phyloP scores from a whole-genome alignment of 1,284 basidiomycete genomes.

The Rhodofomes roseus region DNA sequence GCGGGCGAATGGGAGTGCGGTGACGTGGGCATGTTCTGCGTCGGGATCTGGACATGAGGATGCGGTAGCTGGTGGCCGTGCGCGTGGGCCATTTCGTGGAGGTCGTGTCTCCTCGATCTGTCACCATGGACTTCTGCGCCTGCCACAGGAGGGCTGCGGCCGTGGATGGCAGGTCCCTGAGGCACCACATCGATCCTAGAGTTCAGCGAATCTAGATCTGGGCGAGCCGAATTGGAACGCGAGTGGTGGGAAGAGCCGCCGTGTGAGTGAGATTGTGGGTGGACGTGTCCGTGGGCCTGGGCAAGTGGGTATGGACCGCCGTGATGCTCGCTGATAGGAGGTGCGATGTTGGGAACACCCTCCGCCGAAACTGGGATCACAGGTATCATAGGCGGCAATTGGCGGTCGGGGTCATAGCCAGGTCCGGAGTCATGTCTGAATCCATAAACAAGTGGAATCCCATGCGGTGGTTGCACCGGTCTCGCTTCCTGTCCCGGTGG shows the following conservation, averaged over 20 bases:
- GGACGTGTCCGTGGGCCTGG: conserved; percentile 30
- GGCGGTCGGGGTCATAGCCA: conserved; percentile 38
- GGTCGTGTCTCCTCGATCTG: conserved; percentile 19
- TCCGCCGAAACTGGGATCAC: conserved; percentile 31
- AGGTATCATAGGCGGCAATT: conserved; percentile 46
- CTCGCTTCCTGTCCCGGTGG: conserved; percentile 20
- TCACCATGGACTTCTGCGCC: conserved; percentile 15
- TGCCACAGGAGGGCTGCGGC: conserved; percentile 24
- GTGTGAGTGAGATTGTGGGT: conserved; percentile 36
- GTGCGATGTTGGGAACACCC: conserved; percentile 33
- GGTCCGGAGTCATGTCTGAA: conserved; percentile 35
- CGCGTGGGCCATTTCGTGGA: conserved; percentile 17
- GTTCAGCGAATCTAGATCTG: conserved; percentile 20
- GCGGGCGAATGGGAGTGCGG: conserved; percentile 21
- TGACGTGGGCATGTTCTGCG: conserved; percentile 20
- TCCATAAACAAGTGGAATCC: conserved; percentile 27
- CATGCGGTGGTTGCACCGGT: conserved; percentile 29
- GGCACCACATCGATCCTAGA: conserved; percentile 23
- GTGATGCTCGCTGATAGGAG: conserved; percentile 27
- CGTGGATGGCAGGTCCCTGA: conserved; percentile 20
- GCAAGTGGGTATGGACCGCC: conserved; percentile 38
- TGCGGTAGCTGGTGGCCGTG: conserved; percentile 20
- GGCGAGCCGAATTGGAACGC: conserved; percentile 24
- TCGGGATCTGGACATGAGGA: conserved; percentile 22
- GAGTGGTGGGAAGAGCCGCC: conserved; percentile 40